Base-by-base conservation (phyloP, 2,329 filamentous ascomycete genomes). In the Arachnopeziza araneosa region DNA sequence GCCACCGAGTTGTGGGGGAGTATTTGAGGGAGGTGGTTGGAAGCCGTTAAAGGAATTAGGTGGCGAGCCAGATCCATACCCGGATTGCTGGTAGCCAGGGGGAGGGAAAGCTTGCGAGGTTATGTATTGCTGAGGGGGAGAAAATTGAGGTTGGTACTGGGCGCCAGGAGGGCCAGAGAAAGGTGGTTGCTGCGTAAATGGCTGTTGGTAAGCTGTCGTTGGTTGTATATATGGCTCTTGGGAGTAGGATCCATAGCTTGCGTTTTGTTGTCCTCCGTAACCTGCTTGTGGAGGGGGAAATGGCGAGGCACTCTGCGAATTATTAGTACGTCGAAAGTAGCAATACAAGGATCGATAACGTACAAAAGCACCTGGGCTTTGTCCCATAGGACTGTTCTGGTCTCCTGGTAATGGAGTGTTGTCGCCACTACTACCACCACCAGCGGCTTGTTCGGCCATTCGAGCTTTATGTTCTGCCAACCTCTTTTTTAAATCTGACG, bases 381-480 rank as follows among this genome's bases (percentile, higher is more conserved):
- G 79, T 64, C 75, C 78, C 64, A 82, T 76, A 51, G 80, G 79
- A 71, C 80, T 83, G 63, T 79, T 70, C 24, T 68, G 63, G 21
- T 61, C 59, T 12, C 60, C 67, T 6, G 64, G 65, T 52, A 70
- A 55, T 3, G 84, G 83, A 1, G 84, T 84, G 53, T 78, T 82
- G 63, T 82, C 84, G 54, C 83, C 83, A 70, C 79, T 84, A 60
- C 78, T 79, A 10, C 76, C 76, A 61, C 77, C 81, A n/a, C 22
- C 60, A 30, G 59, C 57, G 26, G 80, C 80, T 66, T 83, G 81
- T 56, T 87, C 83, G 21, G 84, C 84, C 62, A 84, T 82, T 70
- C 84, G 85, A 6, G 86, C 87, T 66, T 88, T 88, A 72, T 90
- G 90, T 68, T 90, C 90, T 9, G 89, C 90, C 60, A 96, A 76